Evolutionary conservation across 73 alveolate genomes (phyloP).

Genomic region (Paramecium bursaria): DNA sequence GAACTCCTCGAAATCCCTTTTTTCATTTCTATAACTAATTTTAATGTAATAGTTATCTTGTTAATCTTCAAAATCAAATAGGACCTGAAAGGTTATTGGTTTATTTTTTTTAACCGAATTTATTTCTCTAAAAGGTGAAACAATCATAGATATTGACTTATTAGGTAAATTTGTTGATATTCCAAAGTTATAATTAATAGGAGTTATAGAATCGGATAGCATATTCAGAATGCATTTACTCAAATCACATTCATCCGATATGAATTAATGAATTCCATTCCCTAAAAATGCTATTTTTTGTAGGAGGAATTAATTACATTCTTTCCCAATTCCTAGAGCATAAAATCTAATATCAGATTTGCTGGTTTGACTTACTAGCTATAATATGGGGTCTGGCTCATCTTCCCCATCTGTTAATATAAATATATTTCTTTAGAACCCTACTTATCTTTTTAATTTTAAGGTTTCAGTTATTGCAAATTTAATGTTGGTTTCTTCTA

Average conservation of each 20-base stretch:
- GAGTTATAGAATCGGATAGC: slow-evolving; percentile 65
- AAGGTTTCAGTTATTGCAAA: background rate
- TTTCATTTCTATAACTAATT: too few species aligned
- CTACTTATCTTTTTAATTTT: background rate
- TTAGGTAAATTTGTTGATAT: too few species aligned
- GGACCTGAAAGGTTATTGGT: too few species aligned
- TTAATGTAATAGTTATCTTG: too few species aligned
- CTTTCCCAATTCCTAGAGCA: slow-evolving; percentile 76
- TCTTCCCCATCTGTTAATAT: slow-evolving; percentile 97
- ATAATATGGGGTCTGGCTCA: slow-evolving; percentile 74
- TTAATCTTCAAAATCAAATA: too few species aligned
- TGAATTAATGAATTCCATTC: slow-evolving; percentile 71
- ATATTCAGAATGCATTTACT: slow-evolving; percentile 67
- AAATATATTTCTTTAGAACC: slow-evolving; percentile 79
- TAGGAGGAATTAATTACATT: slow-evolving; percentile 62
- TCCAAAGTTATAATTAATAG: too few species aligned
- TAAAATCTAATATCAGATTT: slow-evolving; percentile 67
- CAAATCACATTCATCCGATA: slow-evolving; percentile 65
- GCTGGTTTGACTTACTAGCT: slow-evolving; percentile 71
- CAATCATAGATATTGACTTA: too few species aligned
- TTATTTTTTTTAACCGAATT: too few species aligned
- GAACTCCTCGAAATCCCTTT: too few species aligned
- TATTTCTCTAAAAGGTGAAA: too few species aligned
- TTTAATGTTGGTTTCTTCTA: slow-evolving; percentile 16
- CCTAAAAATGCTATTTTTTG: slow-evolving; percentile 77